Evolutionary conservation across 495 filamentous ascomycete genomes (phyloP), one percentile per base, ranked within the genome.

Genomic region (Aspergillus mulundensis): DNA sequence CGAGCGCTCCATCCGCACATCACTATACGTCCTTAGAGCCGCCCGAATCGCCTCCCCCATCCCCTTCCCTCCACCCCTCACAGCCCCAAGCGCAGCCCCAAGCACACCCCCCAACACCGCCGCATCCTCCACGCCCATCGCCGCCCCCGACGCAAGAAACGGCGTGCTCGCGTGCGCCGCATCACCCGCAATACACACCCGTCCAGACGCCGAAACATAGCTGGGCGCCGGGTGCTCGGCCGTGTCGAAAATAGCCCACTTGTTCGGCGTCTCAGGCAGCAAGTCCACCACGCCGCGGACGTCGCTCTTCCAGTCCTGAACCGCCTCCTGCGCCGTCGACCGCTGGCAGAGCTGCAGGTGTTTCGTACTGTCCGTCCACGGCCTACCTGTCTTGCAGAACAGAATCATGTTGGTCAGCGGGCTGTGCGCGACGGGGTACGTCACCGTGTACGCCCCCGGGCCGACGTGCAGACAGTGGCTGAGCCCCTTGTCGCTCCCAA

Each of bases 341-440:
- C 20, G 30, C 11, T 5, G 7, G 12, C 48, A 38, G 0, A 18
- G 14, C 18, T 15, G 43, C 7, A 57, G 53, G 52, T 64, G 46
- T 45, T 53, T 68, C n/a, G 55, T 50, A 21, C 61, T 1, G 4
- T 49, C 21, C 5, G 55, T 11, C 77, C 77, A 80, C 10, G 70
- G 64, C 18, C 65, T 42, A 0, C 64, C 62, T 23, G 72, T 65
- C 5, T 67, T 55, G 55, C 78, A 77, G 21, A 55, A 55, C 1
- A 67, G 75, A 0, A 77, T 74, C 11, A 77, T 61, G 59, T 81
- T 80, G 14, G 79, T 42, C 0, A 75, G 50, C 5, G 58, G 69
- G n/a, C 53, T 47, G 10, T 51, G 24, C 10, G 60, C 66, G 10
- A 48, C 20, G 3, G 80, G 75, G 55, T 72, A 81, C 16, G 63